Conservation (phyloP, 2,329 filamentous ascomycete species). For the Chaetoscypha palmicola region DNA sequence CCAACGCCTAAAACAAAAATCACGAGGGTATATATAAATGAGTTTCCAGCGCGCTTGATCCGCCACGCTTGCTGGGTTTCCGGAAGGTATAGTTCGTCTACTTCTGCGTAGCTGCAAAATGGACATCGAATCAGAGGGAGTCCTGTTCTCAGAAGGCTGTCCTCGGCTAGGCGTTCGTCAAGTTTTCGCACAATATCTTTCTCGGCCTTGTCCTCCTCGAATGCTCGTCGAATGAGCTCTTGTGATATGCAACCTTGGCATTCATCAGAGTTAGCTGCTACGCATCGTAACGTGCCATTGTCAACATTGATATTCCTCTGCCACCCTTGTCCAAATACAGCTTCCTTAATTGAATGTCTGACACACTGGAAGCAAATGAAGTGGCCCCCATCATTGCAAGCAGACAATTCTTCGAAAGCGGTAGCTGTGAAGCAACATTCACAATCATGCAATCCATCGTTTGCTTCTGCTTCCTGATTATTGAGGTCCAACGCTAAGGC, state of each 20-base stretch:
- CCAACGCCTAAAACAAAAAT: constrained; percentile 47
- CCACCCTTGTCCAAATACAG: constrained; percentile 91
- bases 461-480: constrained; percentile 50
- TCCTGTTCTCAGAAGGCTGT: constrained; percentile 64
- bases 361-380: constrained; percentile 79
- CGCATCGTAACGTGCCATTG: constrained; percentile 69
- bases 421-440: constrained; percentile 69
- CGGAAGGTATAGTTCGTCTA: constrained; percentile 68
- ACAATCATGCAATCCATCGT: constrained; percentile 58
- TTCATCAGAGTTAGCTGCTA: constrained; percentile 65
- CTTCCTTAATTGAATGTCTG: constrained; percentile 73
- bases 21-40: constrained; percentile 28
- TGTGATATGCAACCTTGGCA: constrained; percentile 69
- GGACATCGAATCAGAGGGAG: constrained; percentile 77
- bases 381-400: constrained; percentile 63
- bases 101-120: constrained; percentile 86
- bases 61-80: constrained; percentile 46
- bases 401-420: constrained; percentile 66
- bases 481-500: constrained; percentile 48
- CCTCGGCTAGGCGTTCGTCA: constrained; percentile 70
- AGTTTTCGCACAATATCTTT: constrained; percentile 66
- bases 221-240: constrained; percentile 63
- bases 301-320: constrained; percentile 67
- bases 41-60: constrained; percentile 44
- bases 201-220: constrained; percentile 62